Conservation (phyloP, 1,139 yeast species). For the Candida gigantensis region DNA sequence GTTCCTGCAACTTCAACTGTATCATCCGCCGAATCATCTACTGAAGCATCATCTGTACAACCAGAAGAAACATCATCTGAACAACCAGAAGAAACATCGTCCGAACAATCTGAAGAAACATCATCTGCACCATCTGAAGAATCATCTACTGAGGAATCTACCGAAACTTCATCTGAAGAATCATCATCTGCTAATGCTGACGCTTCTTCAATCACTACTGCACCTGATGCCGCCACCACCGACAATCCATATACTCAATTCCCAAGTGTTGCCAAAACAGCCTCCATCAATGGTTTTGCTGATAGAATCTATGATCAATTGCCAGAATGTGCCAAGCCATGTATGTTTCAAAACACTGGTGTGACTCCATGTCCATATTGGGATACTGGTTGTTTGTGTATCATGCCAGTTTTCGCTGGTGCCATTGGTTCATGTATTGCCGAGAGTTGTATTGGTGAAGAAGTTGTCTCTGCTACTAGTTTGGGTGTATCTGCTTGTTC, state of each 20-base stretch:
- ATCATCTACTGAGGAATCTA: no score
- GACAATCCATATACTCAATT: slow-evolving; percentile 22
- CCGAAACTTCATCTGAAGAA: background rate
- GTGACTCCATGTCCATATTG: slow-evolving; percentile 40
- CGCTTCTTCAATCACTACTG: slow-evolving; percentile 6
- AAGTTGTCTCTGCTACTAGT: slow-evolving; percentile 23
- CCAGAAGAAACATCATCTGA: background rate
- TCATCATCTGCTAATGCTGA: slow-evolving; percentile 14
- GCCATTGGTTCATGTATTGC: slow-evolving; percentile 33
- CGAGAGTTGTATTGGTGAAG: slow-evolving; percentile 25
- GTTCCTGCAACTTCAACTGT: slow-evolving; percentile 10
- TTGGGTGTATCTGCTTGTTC: slow-evolving; percentile 30
- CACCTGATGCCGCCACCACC: background rate
- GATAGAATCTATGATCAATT: slow-evolving; percentile 33
- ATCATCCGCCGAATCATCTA: slow-evolving; percentile 6
- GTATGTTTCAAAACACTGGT: slow-evolving; percentile 25
- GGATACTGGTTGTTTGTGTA: slow-evolving; percentile 43
- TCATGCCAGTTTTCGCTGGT: slow-evolving; percentile 31
- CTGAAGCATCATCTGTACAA: slow-evolving; percentile 10
- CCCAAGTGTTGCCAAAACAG: slow-evolving; percentile 43
- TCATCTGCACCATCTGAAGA: slow-evolving; percentile 7
- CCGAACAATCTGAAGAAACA: slow-evolving; percentile 8
- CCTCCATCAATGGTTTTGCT: slow-evolving; percentile 45
- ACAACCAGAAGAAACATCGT: background rate
- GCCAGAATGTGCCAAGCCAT: slow-evolving; percentile 32